Base-by-base conservation (phyloP, 2,329 filamentous ascomycete genomes). In the Hymenoscyphus salicellus region DNA sequence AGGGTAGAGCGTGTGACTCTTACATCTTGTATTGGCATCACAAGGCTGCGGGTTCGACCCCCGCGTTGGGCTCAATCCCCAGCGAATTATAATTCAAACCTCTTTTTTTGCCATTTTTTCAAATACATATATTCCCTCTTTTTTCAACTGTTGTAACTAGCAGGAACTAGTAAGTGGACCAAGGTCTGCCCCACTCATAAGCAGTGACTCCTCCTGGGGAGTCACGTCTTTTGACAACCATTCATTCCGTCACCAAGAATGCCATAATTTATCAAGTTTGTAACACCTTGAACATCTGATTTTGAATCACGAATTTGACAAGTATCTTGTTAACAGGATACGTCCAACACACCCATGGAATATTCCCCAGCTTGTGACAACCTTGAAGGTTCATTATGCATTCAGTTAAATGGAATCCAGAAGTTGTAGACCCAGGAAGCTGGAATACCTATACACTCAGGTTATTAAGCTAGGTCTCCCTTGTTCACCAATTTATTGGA, bases 1-100 rank as follows among this genome's bases (percentile, higher is more conserved):
- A n/a, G n/a, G 83, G 84, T 88, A 89, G 86, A 89, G 85, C 86
- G 86, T 88, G 82, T 87, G 86, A 88, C 86, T 88, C 86, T 81
- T 81, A 81, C 11, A 23, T 2, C 17, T n/a, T n/a, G 38, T 3
- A 46, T 46, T 3, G 17, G 6, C 41, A 46, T 46, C 41, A 46
- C 41, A 46, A 46, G 41, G 28, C 28, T 78, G 76, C 75, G 77
- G 77, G 77, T 78, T 78, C 77, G 77, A 78, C 76, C 77, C 77
- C 77, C 76, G 74, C 76, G 69, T 72, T 72, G 70, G 72, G 71
- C 71, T 74, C 68, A 70, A 71, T 69, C 49, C 67, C 68, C 63
- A 60, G 38, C 4, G 1, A 43, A 16, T 14, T 14, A 14, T 14
- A 38, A 17, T 49, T 49, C 7, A 3, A 1, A 23, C 33, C n/a